Evolutionary conservation across 163 green algal species (phyloP).

Genomic region (Picocystis sp.): DNA sequence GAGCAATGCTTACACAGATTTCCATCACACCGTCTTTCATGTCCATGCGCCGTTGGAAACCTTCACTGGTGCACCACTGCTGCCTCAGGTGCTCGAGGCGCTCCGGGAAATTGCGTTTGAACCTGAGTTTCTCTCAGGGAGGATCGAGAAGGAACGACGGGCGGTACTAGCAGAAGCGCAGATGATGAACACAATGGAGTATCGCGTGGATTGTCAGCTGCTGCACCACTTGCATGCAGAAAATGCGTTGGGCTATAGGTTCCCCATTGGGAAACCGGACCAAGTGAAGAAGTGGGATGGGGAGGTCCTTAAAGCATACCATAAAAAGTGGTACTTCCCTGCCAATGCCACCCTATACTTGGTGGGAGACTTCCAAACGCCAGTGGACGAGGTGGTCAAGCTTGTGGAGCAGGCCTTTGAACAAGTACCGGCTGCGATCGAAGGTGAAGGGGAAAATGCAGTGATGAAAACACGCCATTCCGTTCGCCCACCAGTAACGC

Average conservation of each 20-base stretch:
- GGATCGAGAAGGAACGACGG: slow-evolving; percentile 94
- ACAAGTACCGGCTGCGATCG: slow-evolving; percentile 22
- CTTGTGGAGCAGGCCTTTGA: slow-evolving; percentile 55
- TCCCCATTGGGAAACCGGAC: slow-evolving; percentile 84
- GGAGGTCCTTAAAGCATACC: slow-evolving; percentile 61
- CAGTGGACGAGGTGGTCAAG: slow-evolving; percentile 21
- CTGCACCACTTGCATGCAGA: slow-evolving; percentile 82
- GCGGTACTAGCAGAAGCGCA: slow-evolving; percentile 79
- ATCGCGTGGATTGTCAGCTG: slow-evolving; percentile 95
- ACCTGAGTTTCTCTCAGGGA: slow-evolving; percentile 56
- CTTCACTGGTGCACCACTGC: slow-evolving; percentile 50
- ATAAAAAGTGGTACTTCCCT: slow-evolving; percentile 87
- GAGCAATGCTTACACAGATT: slow-evolving; percentile 98
- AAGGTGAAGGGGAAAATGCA: slow-evolving; percentile 2
- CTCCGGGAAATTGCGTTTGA: slow-evolving; percentile 79
- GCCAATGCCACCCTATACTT: slow-evolving; percentile 92
- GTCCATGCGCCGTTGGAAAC: slow-evolving; percentile 76
- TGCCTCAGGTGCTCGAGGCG: slow-evolving; percentile 80
- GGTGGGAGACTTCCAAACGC: slow-evolving; percentile 60
- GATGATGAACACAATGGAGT: slow-evolving; percentile 65
- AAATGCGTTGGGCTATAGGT: slow-evolving; percentile 77
- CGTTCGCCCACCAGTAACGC: too few species aligned
- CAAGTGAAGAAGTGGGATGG: slow-evolving; percentile 75
- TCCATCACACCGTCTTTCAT: slow-evolving; percentile 99
- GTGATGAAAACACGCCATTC: not conserved